phyloP scores from a whole-genome alignment of 306 rosid genomes.

The Castanopsis chinensis region DNA sequence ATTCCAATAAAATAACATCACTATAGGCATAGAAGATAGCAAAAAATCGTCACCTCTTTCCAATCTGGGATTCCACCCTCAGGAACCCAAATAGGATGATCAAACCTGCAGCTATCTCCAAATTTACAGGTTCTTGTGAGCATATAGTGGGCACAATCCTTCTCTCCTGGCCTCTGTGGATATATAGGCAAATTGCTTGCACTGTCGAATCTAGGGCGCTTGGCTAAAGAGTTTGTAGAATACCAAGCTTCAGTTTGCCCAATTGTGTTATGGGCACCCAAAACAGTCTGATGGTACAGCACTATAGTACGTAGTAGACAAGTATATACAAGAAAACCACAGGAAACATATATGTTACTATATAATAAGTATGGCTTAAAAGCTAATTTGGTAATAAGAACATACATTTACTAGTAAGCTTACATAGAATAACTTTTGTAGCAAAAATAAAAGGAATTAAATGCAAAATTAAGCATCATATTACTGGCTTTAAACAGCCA shows the following conservation, averaged over 20 bases:
- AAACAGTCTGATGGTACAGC: conserved; percentile 82
- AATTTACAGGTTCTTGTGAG: conserved; percentile 98
- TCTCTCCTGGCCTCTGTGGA: conserved; percentile 99
- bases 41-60: conserved; percentile 98
- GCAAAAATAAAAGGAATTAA: conserved; percentile 16
- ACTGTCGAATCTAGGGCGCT: conserved; percentile 93
- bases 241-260: conserved; percentile 99
- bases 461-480: neutral
- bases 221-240: conserved; percentile 77
- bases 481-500: conserved; percentile 1
- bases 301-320: conserved; percentile 76
- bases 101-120: conserved; percentile 99
- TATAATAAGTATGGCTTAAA: conserved; percentile 56
- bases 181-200: conserved; percentile 87
- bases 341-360: conserved; percentile 60
- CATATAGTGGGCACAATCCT: conserved; percentile 99
- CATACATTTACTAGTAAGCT: conserved; percentile 26
- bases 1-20: conserved; percentile 37
- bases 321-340: conserved; percentile 59
- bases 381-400: conserved; percentile 46
- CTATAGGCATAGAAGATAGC: conserved; percentile 47
- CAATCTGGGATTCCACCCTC: conserved; percentile 99
- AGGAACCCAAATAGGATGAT: conserved; percentile 99
- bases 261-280: conserved; percentile 67
- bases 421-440: conserved; percentile 27